These are phyloP conservation scores for Erythrobasidium hasegawianum DNA, from an alignment of 1,284 basidiomycete genomes.

Conservation along the genomic window DNA sequence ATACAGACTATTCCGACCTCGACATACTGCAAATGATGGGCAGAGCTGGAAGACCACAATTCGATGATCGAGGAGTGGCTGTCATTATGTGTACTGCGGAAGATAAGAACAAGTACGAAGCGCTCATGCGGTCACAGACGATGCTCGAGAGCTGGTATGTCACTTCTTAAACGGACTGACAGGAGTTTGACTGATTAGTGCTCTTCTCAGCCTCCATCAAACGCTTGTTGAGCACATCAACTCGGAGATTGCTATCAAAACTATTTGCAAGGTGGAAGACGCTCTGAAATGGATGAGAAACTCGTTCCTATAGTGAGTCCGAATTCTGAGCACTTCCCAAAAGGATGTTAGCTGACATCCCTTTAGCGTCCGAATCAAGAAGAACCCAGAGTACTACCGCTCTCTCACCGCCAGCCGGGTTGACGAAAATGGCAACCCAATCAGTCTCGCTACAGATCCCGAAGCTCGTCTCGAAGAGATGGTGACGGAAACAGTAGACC, in stretches of 20 bases:
- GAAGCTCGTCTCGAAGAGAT: constrained; percentile 43
- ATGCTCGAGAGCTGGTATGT: constrained; percentile 67
- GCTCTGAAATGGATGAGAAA: neutral
- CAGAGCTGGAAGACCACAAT: constrained; percentile 82
- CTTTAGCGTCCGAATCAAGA: constrained; percentile 69
- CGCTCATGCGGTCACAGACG: constrained; percentile 53
- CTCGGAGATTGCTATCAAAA: constrained; percentile 80
- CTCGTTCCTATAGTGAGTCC: neutral
- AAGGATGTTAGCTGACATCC: constrained; percentile 57
- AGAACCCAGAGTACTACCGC: constrained; percentile 73
- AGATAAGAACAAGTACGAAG: constrained; percentile 66
- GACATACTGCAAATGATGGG: constrained; percentile 58
- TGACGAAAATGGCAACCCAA: neutral
- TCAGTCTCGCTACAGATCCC: constrained; percentile 12
- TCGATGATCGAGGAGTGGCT: constrained; percentile 58
- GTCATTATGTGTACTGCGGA: constrained; percentile 72
- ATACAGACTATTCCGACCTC: constrained; percentile 70
- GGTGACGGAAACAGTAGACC: constrained; percentile 37
- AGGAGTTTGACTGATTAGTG: no score
- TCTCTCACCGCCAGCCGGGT: constrained; percentile 49
- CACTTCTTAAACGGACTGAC: neutral
- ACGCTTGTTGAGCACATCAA: constrained; percentile 86
- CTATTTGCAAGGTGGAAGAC: constrained; percentile 54
- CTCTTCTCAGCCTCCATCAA: constrained; percentile 60
- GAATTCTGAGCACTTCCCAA: no score